Base-by-base conservation (phyloP, 768 basidiomycete species). In the Phlebiopsis flavidoalba region DNA sequence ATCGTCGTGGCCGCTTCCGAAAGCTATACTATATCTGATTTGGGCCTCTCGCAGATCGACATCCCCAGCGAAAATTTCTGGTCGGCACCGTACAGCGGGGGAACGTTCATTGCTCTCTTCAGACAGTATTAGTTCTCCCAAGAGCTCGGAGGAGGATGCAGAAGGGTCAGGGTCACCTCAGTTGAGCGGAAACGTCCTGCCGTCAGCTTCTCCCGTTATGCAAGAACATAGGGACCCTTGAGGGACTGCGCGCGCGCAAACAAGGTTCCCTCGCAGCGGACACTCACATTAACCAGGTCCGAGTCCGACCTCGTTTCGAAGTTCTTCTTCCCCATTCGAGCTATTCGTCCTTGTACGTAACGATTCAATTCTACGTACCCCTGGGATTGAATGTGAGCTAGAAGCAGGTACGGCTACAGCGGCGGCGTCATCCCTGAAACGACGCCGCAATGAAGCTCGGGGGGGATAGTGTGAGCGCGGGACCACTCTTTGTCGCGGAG, bases 1-100 rank as follows among this genome's bases (percentile, higher is more conserved):
- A 74, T 84, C 5, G 68, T 87, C n/a, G 86, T 93, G 22, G 89
- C 89, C 5, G 71, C 83, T 3, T 79, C 91, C 11, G 91, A 93
- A n/a, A 71, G 80, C 79, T 19, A 75, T 84, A 0, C 75, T 93
- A 12, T 92, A 84, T 71, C 74, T 89, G 63, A 88, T 92, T 40
- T 91, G 87, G 88, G 79, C 84, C 61, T 82, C 84, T 33, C 78
- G 82, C 55, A 75, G 75, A 12, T 63, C 74, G 21, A 63, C 76
- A 66, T 36, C 53, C 17, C 31, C 17, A 10, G 7, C 52, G 7
- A 53, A 36, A 36, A 5, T 53, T 22, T 51, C 52, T 11, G 2
- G 33, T 5, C 31, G 31, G 31, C 17, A 53, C 19, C 33, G 35
- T 33, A 51, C 5, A 31, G 35, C 35, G 31, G n/a, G n/a, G 52